Conservation (phyloP, 352 stramenopile species). For the Globisporangium ultimum region DNA sequence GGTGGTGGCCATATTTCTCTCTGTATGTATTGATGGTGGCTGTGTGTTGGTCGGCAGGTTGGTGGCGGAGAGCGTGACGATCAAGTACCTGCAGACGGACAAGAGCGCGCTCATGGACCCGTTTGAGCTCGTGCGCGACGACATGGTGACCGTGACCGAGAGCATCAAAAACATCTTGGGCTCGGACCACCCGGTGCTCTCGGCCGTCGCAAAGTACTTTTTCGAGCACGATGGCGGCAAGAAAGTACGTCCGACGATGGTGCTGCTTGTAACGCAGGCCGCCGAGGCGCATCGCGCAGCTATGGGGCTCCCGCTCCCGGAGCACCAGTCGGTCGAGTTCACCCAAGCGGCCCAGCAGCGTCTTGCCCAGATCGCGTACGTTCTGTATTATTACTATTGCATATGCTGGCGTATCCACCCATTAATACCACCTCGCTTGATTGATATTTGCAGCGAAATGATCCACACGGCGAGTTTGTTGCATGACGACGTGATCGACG, state of each 20-base stretch:
- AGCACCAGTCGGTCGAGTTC: conserved; percentile 70
- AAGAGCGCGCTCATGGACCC: conserved; percentile 76
- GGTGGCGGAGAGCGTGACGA: conserved; percentile 22
- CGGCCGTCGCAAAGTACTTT: conserved; percentile 96
- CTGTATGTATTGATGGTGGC: neutral
- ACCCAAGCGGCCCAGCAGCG: conserved; percentile 69
- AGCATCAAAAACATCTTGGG: conserved; percentile 96
- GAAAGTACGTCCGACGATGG: conserved; percentile 98
- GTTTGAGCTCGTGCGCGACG: conserved; percentile 89
- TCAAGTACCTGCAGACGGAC: conserved; percentile 56
- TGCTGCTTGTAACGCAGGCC: conserved; percentile 92
- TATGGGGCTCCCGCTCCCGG: conserved; percentile 32
- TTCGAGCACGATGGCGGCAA: conserved; percentile 95
- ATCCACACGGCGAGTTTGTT: conserved; percentile 99
- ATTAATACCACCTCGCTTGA: neutral
- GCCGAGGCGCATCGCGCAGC: conserved; percentile 78
- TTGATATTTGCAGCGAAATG: conserved; percentile 87
- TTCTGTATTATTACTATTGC: neutral
- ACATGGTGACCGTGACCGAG: conserved; percentile 91
- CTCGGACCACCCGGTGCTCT: conserved; percentile 96
- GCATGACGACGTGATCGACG: conserved; percentile 99
- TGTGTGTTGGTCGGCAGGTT: conserved; percentile 1
- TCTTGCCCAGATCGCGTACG: conserved; percentile 84
- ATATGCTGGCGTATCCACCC: neutral
- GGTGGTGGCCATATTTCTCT: neutral